Evolutionary conservation across 2,329 filamentous ascomycete genomes (phyloP), one percentile per base, ranked within the genome.

Genomic region (Botrytis pseudocinerea): DNA sequence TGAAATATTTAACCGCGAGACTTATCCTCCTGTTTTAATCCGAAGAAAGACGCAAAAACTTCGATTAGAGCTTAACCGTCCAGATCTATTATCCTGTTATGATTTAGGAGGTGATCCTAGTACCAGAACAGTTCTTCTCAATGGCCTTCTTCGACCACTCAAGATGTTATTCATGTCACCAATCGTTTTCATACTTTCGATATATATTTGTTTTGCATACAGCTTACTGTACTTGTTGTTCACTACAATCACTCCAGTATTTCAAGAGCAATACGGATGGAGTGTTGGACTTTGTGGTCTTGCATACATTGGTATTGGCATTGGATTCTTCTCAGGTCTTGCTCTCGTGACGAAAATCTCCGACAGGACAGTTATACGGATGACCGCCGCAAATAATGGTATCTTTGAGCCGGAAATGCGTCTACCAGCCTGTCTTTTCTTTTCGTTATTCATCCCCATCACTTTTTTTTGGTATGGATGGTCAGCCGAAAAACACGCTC

Each of bases 131-230:
- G 66, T 74, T 25, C 64, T 76, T 2, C 18, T 44, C 22, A 61
- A 73, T n/a, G 76, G 72, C n/a, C 38, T 77, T 22, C n/a, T 85
- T 14, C 84, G 87, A 4, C 87, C 87, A 3, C 75, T 85, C 59
- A 86, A 85, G 77, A 79, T 83, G 77, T 77, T 81, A 35, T 77
- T 77, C 65, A 73, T 76, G 54, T 81, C 82, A 60, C 81, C 81
- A 18, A 81, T 83, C 69, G 79, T 82, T 14, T 65, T 83, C 4
- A 79, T 84, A 79, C 91, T 96, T 78, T 89, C 90, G 2, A 76
- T 96, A 4, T 97, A 97, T 85, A 95, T 95, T 92, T 91, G 89
- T 2, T 91, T 87, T 1, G 77, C 87, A 1, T 88, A 88, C 73
- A 84, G 86, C 40, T 81, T 87, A 0, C 79, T 88, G 0, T 88